phyloP scores from a whole-genome alignment of 2,329 filamentous ascomycete species.

The Penicillium oxalicum region DNA sequence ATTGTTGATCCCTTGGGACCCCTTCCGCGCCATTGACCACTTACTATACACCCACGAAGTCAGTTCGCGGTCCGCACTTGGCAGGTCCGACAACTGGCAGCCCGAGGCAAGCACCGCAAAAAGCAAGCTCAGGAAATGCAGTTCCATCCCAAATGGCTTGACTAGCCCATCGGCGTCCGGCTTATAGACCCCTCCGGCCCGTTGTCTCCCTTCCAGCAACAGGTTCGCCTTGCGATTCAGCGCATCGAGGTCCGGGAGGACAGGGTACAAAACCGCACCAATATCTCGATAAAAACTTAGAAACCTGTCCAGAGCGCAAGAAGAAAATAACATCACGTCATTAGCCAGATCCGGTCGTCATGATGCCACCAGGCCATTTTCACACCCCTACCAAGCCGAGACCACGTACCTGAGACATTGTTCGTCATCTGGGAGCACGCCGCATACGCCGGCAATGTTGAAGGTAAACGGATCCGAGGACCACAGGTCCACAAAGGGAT shows the following conservation, averaged over 20 bases:
- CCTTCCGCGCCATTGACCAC: constrained; percentile 14
- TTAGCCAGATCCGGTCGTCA: neutral
- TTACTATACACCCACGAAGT: constrained; percentile 58
- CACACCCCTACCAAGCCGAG: too few species aligned
- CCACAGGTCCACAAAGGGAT: constrained; percentile 58
- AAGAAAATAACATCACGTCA: neutral
- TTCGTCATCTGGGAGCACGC: constrained; percentile 50
- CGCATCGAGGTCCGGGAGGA: constrained; percentile 47
- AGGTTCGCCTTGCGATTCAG: constrained; percentile 48
- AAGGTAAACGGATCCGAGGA: constrained; percentile 53
- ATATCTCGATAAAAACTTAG: constrained; percentile 52
- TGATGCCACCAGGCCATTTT: neutral
- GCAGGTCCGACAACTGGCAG: constrained; percentile 53
- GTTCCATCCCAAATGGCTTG: constrained; percentile 51
- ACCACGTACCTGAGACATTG: constrained; percentile 40
- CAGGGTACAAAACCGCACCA: constrained; percentile 53
- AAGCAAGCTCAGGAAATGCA: constrained; percentile 55
- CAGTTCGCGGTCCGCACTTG: constrained; percentile 53
- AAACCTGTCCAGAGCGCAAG: constrained; percentile 33
- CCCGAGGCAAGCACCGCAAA: constrained; percentile 59
- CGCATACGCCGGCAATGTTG: constrained; percentile 51
- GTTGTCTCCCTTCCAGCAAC: constrained; percentile 48
- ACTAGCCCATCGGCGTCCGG: constrained; percentile 45
- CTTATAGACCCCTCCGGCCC: constrained; percentile 37
- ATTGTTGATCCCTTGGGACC: neutral